These are phyloP conservation scores for Hyphopichia homilentoma DNA, from an alignment of 805 yeast species.

Conservation along the genomic window DNA sequence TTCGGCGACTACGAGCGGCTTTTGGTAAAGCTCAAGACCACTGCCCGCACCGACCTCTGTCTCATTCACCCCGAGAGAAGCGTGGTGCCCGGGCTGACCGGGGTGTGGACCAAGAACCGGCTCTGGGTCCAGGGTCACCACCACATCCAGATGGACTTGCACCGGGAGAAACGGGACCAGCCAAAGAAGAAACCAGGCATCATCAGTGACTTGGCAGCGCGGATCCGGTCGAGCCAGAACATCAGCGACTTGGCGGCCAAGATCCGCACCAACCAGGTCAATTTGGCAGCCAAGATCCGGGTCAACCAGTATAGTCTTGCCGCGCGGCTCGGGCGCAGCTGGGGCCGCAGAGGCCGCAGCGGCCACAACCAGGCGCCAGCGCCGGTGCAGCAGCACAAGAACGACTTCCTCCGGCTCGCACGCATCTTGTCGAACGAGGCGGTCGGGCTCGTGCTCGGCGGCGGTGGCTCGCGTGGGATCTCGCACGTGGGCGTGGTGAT, in stretches of 20 bases:
- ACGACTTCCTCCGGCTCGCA: constrained; percentile 87
- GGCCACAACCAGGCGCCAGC: constrained; percentile 17
- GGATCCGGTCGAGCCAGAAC: constrained; percentile 27
- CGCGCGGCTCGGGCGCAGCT: constrained; percentile 14
- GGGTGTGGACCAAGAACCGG: constrained; percentile 77
- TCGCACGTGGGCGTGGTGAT: constrained; percentile 89
- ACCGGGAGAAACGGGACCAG: constrained; percentile 15
- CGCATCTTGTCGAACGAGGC: constrained; percentile 89
- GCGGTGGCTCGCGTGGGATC: constrained; percentile 96
- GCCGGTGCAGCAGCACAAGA: constrained; percentile 58
- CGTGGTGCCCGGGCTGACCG: constrained; percentile 83
- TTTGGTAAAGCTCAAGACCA: constrained; percentile 68
- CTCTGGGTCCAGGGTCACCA: constrained; percentile 93
- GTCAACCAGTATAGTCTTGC: constrained; percentile 24
- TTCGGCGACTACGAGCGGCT: constrained; percentile 85
- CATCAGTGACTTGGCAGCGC: constrained; percentile 34
- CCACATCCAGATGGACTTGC: constrained; percentile 70
- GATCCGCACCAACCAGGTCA: constrained; percentile 28
- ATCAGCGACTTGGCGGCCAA: too few species aligned
- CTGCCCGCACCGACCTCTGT: constrained; percentile 85
- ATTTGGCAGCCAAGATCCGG: constrained; percentile 26
- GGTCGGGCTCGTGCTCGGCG: constrained; percentile 91
- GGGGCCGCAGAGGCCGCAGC: too few species aligned
- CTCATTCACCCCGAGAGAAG: constrained; percentile 77
- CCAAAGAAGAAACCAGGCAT: constrained; percentile 16